Evolutionary conservation across 1,139 yeast genomes (phyloP).

Genomic region (Taphrina deformans): DNA sequence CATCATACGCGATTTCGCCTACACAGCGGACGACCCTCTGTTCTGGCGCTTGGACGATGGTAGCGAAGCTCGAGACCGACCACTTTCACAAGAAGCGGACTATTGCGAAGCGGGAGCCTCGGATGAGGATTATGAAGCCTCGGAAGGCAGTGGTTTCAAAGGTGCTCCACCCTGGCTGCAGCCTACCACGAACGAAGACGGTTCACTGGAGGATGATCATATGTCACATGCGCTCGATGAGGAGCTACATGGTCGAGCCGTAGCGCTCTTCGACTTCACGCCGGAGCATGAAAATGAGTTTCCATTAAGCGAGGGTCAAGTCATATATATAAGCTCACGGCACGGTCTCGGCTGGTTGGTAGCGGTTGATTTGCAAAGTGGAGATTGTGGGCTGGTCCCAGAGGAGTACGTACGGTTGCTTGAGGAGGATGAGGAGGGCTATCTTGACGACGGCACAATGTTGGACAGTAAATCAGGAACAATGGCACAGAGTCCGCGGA

Average conservation of each 20-base stretch:
- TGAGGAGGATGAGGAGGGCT: constrained; percentile 23
- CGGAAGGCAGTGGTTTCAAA: constrained; percentile 16
- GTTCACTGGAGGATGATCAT: constrained; percentile 13
- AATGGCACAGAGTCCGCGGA: background rate
- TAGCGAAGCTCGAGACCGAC: background rate
- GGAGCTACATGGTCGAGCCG: constrained; percentile 61
- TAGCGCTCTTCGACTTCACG: constrained; percentile 82
- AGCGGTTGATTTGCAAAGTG: constrained; percentile 72
- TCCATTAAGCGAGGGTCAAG: constrained; percentile 73
- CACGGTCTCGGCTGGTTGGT: constrained; percentile 99
- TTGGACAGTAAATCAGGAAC: background rate
- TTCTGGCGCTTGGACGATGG: constrained; percentile 6
- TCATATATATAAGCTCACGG: constrained; percentile 79
- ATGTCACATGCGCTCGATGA: constrained; percentile 40
- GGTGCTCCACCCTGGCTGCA: constrained; percentile 32
- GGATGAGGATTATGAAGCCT: background rate
- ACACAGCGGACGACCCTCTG: constrained; percentile 27
- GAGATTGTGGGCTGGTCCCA: constrained; percentile 87
- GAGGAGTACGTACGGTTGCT: constrained; percentile 81
- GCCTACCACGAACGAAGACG: background rate
- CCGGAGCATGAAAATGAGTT: constrained; percentile 96
- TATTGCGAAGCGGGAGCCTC: background rate
- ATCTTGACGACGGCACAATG: background rate
- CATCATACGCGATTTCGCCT: constrained; percentile 33
- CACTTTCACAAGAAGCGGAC: background rate